Base-by-base conservation (phyloP, 345 rosid genomes). In the Acer campestre region DNA sequence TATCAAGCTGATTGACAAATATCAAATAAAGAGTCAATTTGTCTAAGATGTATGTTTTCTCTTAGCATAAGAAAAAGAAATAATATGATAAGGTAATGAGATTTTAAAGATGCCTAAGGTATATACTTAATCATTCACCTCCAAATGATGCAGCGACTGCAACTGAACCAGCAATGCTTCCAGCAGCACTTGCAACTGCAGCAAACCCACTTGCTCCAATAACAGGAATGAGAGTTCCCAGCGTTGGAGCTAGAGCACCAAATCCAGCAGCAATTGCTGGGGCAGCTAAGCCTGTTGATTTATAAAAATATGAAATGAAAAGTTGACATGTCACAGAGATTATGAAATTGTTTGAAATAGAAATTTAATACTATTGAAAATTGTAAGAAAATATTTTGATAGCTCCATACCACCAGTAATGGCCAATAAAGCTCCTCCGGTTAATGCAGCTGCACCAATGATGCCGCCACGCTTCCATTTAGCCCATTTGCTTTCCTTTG, bases 121-220 rank as follows among this genome's bases (percentile, higher is more conserved):
- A 80, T 23, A 20, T 44, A 69, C 12, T 13, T 12, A 71, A 77
- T 69, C 40, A 80, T 56, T 86, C 84, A 95, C 99, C 99, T 93
- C 99, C 99, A 88, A 95, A 95, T 44, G 99, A 95, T 61, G 98
- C 99, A 75, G 97, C 98, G 82, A 95, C 99, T 49, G 98, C 98
- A 89, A 95, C 99, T 67, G 99, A 95, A 67, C 99, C 99, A 86
- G 91, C 96, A 73, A 92, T 91, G 71, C 96, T 90, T 89, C 99
- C 98, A 14, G 98, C 96, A 82, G 96, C 98, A 71, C 89, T 95
- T 27, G 99, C 99, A 55, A 90, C 99, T 62, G 99, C 98, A 77
- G 99, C 98, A 84, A 95, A 95, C 76, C 99, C 99, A 83, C 93
- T 83, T 48, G 97, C 99, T 79, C 99, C 99, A 78, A 95, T 95